Base-by-base conservation (phyloP, 768 basidiomycete genomes). In the Mycena galopus region DNA sequence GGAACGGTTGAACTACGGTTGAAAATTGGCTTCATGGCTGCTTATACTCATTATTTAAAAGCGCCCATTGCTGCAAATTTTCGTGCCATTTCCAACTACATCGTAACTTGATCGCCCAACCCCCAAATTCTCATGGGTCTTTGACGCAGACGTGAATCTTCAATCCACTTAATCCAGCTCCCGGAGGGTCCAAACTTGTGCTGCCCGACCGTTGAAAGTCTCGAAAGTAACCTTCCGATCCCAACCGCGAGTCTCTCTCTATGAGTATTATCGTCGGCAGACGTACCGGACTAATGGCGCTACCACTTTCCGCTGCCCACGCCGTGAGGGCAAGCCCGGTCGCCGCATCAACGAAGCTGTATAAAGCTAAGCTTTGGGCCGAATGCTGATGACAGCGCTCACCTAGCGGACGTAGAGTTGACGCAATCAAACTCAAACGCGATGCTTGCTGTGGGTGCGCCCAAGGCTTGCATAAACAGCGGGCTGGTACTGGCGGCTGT, bases 201-300 rank as follows among this genome's bases (percentile, higher is more conserved):
- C 33, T 19, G 44, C 39, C 17, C 67, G 29, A 30, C 51, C 50
- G 17, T 47, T 69, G 37, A 61, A 69, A 21, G 10, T 55, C 51
- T 69, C 58, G 47, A 61, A 61, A 61, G 67, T 69, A 53, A 69
- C 59, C 67, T 69, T 30, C 30, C 21, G 29, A 60, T 32, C 21
- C 39, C 58, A 47, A 61, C 33, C 14, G 35, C 25, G 21, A 61
- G 35, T 62, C 17, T 55, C 35, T 2, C 30, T 10, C 17, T 21
- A 17, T 29, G 33, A 53, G 47, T 19, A 55, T 27, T 10, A 39
- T 35, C 25, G 62, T 33, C 33, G 37, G 62, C n/a, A n/a, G 23
- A 29, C 39, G 27, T 50, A 70, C 69, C 35, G 69, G 69, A 4
- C 14, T 44, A 42, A 57, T 70, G 33, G 69, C 64, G 56, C 69